Base-by-base conservation (phyloP, 495 filamentous ascomycete genomes). In the Parmelia sp. region DNA sequence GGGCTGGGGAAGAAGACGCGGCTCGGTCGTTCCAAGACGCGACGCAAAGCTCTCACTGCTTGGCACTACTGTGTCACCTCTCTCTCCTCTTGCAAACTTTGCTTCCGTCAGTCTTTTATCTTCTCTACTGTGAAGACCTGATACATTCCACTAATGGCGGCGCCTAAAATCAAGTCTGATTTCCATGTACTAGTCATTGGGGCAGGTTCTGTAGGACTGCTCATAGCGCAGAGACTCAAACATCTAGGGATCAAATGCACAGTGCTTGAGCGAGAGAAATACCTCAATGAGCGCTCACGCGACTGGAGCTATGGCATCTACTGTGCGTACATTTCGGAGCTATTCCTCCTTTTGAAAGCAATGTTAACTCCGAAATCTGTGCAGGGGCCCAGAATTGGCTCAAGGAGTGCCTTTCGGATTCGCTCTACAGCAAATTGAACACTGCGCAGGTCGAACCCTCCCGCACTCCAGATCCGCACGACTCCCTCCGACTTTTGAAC, bases 261-360 rank as follows among this genome's bases (percentile, higher is more conserved):
- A 15, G 66, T 86, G 36, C 81, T 78, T 66, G 83, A 86, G 67
- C 74, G 75, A 45, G 73, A 81, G 55, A 29, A 62, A 4, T 69
- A 60, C 37, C 61, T 82, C 60, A 71, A 76, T 40, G 15, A 64
- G 10, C 77, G 77, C n/a, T 66, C 71, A 12, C 75, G 83, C 6
- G 82, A 86, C 70, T 86, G 83, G 84, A 82, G 79, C 37, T 81
- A 85, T 64, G 73, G 78, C 10, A 69, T 83, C 15, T 82, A 86
- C 65, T 87, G n/a, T n/a, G n/a, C n/a, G n/a, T n/a, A n/a, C n/a
- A n/a, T n/a, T n/a, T n/a, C n/a, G n/a, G n/a, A n/a, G n/a, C n/a
- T n/a, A n/a, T n/a, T n/a, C n/a, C n/a, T n/a, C n/a, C n/a, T n/a
- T n/a, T n/a, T n/a, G n/a, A n/a, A n/a, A n/a, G n/a, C n/a, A n/a